These are phyloP conservation scores for Umbelopsis sp. DNA, from an alignment of 192 early-diverging fungal genomes.

Conservation along the genomic window DNA sequence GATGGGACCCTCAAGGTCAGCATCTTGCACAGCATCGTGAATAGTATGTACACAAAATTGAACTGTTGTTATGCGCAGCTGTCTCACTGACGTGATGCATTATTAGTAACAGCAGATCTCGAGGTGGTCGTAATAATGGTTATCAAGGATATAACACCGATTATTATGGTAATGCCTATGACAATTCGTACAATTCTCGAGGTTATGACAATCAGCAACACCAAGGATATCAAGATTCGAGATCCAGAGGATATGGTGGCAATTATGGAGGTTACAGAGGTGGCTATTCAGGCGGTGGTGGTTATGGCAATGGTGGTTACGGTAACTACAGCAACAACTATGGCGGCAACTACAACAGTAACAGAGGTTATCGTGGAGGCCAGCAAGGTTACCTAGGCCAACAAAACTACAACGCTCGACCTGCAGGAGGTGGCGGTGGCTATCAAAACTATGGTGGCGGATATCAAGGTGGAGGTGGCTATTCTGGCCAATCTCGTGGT, in stretches of 20 bases:
- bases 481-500: neutral
- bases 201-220: neutral
- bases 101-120: slow-evolving; percentile 34
- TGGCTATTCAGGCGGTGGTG: neutral
- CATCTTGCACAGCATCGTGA: slow-evolving; percentile 36
- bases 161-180: neutral
- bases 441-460: neutral
- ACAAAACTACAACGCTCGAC: slow-evolving; percentile 28
- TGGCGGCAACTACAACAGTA: slow-evolving; percentile 31
- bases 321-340: slow-evolving; percentile 25
- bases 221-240: neutral
- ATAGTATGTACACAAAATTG: slow-evolving; percentile 23
- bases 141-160: slow-evolving; percentile 18
- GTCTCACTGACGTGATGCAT: slow-evolving; percentile 31
- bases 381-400: slow-evolving; percentile 23
- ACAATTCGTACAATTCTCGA: neutral
- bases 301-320: slow-evolving; percentile 35
- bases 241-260: neutral
- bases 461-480: slow-evolving; percentile 8
- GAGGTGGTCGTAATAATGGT: slow-evolving; percentile 36
- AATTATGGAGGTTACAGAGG: neutral
- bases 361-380: slow-evolving; percentile 35
- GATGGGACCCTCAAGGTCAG: slow-evolving; percentile 39
- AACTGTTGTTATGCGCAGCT: neutral
- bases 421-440: slow-evolving; percentile 33